Base-by-base conservation (phyloP, 2,329 filamentous ascomycete genomes). In the Dryadomyces quercivorus region DNA sequence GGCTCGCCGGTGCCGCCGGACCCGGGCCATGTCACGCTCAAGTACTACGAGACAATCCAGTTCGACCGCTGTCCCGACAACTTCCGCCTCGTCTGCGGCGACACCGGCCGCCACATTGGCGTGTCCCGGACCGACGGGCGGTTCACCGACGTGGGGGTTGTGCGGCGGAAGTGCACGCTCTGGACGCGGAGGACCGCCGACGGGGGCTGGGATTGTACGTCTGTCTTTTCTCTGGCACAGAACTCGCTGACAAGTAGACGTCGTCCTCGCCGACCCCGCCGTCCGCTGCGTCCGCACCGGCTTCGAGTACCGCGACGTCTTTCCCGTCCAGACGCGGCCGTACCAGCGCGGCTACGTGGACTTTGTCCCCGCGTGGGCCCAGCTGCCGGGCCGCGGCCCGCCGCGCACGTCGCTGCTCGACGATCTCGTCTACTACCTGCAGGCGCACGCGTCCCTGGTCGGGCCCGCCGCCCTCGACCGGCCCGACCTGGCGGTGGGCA, bases 261-360 rank as follows among this genome's bases (percentile, higher is more conserved):
- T 63, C 6, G 55, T 63, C 0, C 54, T 63, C 1, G 61, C 59
- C 53, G 62, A 63, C 18, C 61, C 61, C 5, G 60, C 61, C 5
- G 56, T 63, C 20, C 56, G 49, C 13, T 52, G 55, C 16, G 58
- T 63, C 18, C 53, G 58, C 22, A 60, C 60, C 1, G 60, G 59
- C 7, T 47, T 54, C 6, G 58, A 52, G 7, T 63, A 62, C 53
- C 53, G 46, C 10, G 51, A 54, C 2, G 43, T 52, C 2, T 53
- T 55, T 40, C n/a, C 18, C 10, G 59, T 62, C 49, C 58, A 57
- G 43, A 58, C 59, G 1, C 38, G 44, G 46, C 56, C 60, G 2
- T 62, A 62, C 50, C 60, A 63, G 42, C 60, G 61, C 20, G 62
- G 62, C 38, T 63, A 63, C 45, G 53, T 62, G 21, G 62, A 62